These are phyloP conservation scores for Phascolomyces articulosus DNA, from an alignment of 371 early-diverging fungal genomes.

Conservation along the genomic window DNA sequence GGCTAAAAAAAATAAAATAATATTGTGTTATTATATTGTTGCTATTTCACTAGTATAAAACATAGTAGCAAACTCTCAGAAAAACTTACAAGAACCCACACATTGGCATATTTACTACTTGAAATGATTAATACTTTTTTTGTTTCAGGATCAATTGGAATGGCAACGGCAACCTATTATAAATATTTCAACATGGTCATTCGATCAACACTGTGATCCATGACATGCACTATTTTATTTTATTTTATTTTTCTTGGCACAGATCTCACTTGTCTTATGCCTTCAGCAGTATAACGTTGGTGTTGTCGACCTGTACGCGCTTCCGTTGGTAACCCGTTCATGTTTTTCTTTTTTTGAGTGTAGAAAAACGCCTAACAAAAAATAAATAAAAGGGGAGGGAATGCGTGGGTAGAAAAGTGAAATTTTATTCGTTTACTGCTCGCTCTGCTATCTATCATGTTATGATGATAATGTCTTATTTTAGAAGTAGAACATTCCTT, in stretches of 20 bases:
- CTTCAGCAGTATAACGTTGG: slow-evolving; percentile 44
- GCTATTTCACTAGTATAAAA: background rate
- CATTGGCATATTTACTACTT: slow-evolving; percentile 56
- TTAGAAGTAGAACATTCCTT: too few species aligned
- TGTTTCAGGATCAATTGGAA: slow-evolving; percentile 56
- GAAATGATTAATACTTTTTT: slow-evolving; percentile 57
- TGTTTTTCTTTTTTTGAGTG: too few species aligned
- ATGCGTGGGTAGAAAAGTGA: too few species aligned
- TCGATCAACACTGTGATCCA: too few species aligned
- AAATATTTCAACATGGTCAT: background rate
- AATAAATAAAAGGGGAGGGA: too few species aligned
- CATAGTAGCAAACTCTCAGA: background rate
- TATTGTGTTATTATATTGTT: background rate
- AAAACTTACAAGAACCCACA: slow-evolving; percentile 59
- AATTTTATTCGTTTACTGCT: too few species aligned
- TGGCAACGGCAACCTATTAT: slow-evolving; percentile 58
- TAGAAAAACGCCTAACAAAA: too few species aligned
- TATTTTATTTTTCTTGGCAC: too few species aligned
- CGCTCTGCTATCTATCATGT: too few species aligned
- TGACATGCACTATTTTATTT: background rate
- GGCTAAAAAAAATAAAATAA: slow-evolving; percentile 35
- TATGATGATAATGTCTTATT: too few species aligned
- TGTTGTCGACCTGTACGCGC: slow-evolving; percentile 56
- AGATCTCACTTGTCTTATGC: slow-evolving; percentile 41
- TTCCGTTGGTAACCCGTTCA: too few species aligned